phyloP scores from a whole-genome alignment of 2,329 filamentous ascomycete species.

The Fulvia fulva region DNA sequence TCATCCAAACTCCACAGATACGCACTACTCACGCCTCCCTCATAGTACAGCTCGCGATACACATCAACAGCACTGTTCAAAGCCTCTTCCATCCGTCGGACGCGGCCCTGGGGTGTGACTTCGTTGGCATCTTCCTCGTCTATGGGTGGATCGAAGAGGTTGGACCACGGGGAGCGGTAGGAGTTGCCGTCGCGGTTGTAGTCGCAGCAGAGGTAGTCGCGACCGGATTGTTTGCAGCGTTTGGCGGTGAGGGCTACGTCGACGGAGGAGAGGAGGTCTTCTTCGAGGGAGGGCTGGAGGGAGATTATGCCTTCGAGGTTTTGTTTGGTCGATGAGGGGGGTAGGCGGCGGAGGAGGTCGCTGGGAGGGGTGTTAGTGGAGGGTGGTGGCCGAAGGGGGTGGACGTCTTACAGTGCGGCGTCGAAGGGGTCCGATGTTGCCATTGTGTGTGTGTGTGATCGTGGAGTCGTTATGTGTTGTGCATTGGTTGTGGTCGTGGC shows the following conservation, averaged over 20 bases:
- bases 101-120: conserved; percentile 81
- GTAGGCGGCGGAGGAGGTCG: conserved; percentile 95
- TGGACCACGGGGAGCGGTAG: conserved; percentile 98
- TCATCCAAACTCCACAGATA: conserved; percentile 99
- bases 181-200: conserved; percentile 99
- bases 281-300: conserved; percentile 85
- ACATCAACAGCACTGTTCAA: conserved; percentile 97
- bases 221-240: conserved; percentile 80
- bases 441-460: conserved; percentile 10
- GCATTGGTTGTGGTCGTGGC: neutral
- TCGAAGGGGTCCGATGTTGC: conserved; percentile 62
- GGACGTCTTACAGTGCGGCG: conserved; percentile 64
- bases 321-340: conserved; percentile 82
- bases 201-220: conserved; percentile 97
- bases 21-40: conserved; percentile 91
- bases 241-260: conserved; percentile 88
- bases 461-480: neutral
- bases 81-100: conserved; percentile 87
- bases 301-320: conserved; percentile 87
- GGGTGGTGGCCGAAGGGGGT: neutral
- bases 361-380: conserved; percentile 46
- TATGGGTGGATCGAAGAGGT: conserved; percentile 91
- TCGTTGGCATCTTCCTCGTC: conserved; percentile 70
- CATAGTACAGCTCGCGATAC: conserved; percentile 94
- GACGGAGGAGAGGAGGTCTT: conserved; percentile 95